Conservation (phyloP, 805 yeast species). For the Lachancea lanzarotensis region DNA sequence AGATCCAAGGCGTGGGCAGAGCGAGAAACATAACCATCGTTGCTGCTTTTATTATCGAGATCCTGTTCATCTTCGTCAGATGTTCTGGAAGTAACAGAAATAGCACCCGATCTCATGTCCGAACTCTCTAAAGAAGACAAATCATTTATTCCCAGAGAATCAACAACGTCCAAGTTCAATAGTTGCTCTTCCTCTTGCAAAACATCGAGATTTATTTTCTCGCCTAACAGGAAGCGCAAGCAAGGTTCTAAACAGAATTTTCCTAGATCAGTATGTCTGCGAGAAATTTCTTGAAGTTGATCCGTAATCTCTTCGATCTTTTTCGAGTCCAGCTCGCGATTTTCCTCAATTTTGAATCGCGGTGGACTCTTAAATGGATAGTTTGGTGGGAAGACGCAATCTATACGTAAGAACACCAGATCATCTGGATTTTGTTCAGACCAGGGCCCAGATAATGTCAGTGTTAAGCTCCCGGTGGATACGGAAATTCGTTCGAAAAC, state of each 20-base stretch:
- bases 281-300: conserved; percentile 49
- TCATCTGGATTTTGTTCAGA: conserved; percentile 35
- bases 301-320: conserved; percentile 46
- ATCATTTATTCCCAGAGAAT: conserved; percentile 31
- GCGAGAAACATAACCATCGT: conserved; percentile 7
- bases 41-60: conserved; percentile 4
- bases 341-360: conserved; percentile 66
- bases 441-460: conserved; percentile 83
- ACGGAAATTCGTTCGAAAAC: conserved; percentile 84
- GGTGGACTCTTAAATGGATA: conserved; percentile 64
- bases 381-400: conserved; percentile 58
- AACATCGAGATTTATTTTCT: conserved; percentile 46
- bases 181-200: conserved; percentile 31
- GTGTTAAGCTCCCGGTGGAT: conserved; percentile 68
- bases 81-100: conserved; percentile 33
- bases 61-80: conserved; percentile 34
- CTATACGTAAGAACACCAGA: conserved; percentile 60
- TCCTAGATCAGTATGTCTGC: conserved; percentile 48
- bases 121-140: conserved; percentile 30
- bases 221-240: conserved; percentile 74
- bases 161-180: conserved; percentile 28
- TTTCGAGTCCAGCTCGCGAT: conserved; percentile 53
- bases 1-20: conserved; percentile 31
- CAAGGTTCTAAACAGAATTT: conserved; percentile 76
- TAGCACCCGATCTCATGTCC: conserved; percentile 33